A percentile compares a stretch with the other conserved stretches of the same genome.
Evolutionary conservation across 2,329 filamentous ascomycete species (phyloP).

Genomic region (Juglanconis sp.): DNA sequence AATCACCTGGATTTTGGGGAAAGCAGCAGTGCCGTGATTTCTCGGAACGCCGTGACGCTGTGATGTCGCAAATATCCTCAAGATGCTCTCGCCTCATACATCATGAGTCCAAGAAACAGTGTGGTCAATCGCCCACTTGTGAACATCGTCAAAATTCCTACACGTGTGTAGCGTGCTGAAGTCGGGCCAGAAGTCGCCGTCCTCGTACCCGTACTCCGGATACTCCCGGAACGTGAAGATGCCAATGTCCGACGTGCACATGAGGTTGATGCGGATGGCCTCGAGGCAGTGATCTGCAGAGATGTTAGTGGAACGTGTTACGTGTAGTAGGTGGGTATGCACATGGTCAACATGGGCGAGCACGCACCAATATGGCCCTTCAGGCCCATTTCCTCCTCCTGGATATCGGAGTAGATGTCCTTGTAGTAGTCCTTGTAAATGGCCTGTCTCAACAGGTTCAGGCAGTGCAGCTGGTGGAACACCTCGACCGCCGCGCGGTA

Average conservation of each 20-base stretch:
- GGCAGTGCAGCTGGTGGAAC: conserved; percentile 54
- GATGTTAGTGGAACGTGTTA: background rate
- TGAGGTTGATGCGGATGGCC: conserved; percentile 48
- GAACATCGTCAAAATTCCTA: conserved; percentile 50
- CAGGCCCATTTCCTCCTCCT: conserved; percentile 36
- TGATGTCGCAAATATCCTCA: background rate
- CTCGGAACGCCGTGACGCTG: background rate
- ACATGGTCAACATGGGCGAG: background rate
- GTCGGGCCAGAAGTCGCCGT: conserved; percentile 51
- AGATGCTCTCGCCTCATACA: conserved; percentile 16
- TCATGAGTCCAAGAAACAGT: conserved; percentile 39
- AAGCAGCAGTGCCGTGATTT: background rate
- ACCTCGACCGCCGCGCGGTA: conserved; percentile 59
- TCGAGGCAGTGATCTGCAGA: conserved; percentile 52
- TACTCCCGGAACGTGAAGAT: conserved; percentile 52
- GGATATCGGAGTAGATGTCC: conserved; percentile 21
- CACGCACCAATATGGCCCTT: conserved; percentile 39
- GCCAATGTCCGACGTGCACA: conserved; percentile 54
- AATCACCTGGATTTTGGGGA: no score
- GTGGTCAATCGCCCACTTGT: conserved; percentile 50
- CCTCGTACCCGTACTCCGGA: conserved; percentile 38
- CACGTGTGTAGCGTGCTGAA: conserved; percentile 53
- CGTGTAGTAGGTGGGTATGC: background rate
- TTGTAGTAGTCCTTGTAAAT: conserved; percentile 48
- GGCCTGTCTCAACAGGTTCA: conserved; percentile 46